These are phyloP conservation scores for Teratosphaeria nubilosa DNA, from an alignment of 2,329 filamentous ascomycete genomes.

Conservation along the genomic window DNA sequence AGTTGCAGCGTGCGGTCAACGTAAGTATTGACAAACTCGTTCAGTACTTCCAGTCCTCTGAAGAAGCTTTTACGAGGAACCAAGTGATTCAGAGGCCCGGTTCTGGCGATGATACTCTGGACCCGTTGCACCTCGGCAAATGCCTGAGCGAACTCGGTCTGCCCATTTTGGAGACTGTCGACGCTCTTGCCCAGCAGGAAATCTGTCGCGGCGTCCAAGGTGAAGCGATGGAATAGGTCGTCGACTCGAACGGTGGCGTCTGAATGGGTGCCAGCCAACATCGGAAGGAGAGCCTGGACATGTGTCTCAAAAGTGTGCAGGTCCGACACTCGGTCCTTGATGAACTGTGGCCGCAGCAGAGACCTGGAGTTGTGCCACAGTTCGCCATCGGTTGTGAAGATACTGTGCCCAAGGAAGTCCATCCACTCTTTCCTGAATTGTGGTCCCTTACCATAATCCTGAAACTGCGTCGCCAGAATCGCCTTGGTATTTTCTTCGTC, in stretches of 20 bases:
- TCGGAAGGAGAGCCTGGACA: conserved; percentile 59
- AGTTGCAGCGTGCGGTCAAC: conserved; percentile 65
- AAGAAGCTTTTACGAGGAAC: conserved; percentile 58
- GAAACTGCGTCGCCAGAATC: conserved; percentile 76
- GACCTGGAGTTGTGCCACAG: conserved; percentile 73
- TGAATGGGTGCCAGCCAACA: conserved; percentile 37
- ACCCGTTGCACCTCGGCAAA: conserved; percentile 71
- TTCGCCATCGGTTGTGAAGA: conserved; percentile 64
- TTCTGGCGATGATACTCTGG: conserved; percentile 56
- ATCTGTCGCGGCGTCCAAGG: conserved; percentile 75
- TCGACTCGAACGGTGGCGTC: conserved; percentile 56
- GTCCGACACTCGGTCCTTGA: conserved; percentile 73
- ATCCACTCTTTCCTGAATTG: conserved; percentile 66
- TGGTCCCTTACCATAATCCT: conserved; percentile 72
- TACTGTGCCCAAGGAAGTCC: conserved; percentile 62
- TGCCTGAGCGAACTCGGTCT: conserved; percentile 63
- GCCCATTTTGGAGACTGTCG: conserved; percentile 46
- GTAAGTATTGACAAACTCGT: conserved; percentile 66
- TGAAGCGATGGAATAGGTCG: conserved; percentile 74
- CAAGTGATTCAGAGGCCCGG: conserved; percentile 52
- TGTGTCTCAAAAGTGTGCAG: conserved; percentile 73
- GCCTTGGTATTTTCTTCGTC: conserved; percentile 90
- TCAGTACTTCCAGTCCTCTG: conserved; percentile 55
- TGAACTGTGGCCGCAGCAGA: conserved; percentile 76
- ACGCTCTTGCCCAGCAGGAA: conserved; percentile 75